Conservation (phyloP, 2,329 filamentous ascomycete genomes). For the Ascochyta lentis region DNA sequence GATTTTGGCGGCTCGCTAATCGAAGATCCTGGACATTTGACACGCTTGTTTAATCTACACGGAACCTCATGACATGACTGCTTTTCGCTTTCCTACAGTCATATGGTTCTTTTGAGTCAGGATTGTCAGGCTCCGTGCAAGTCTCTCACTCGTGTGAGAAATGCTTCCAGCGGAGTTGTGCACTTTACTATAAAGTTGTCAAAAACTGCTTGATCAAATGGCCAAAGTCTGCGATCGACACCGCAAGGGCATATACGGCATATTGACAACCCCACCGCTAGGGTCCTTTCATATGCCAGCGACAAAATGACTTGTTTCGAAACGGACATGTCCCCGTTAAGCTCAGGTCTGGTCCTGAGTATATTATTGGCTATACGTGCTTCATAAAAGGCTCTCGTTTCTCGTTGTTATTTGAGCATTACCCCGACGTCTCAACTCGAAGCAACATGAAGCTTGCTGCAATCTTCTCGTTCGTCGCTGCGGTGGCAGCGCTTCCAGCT, state of each 20-base stretch:
- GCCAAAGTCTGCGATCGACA: neutral
- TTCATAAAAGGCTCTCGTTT: neutral
- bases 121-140: neutral
- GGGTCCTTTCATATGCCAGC: slow-evolving; percentile 2
- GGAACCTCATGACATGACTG: slow-evolving; percentile 8
- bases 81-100: neutral
- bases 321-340: slow-evolving; percentile 7
- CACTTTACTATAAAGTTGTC: neutral
- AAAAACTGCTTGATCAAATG: neutral
- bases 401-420: neutral
- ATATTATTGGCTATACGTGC: neutral
- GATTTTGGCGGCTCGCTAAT: slow-evolving; percentile 11
- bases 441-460: slow-evolving; percentile 33
- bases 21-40: neutral
- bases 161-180: neutral
- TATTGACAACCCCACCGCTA: slow-evolving; percentile 3
- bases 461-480: slow-evolving; percentile 27
- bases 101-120: neutral
- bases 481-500: slow-evolving; percentile 30
- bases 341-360: neutral
- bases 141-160: neutral
- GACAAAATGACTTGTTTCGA: slow-evolving; percentile 4
- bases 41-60: slow-evolving; percentile 10
- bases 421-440: neutral
- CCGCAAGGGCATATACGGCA: neutral